A percentile compares a stretch with the other conserved stretches of the same genome.
phyloP scores from a whole-genome alignment of 495 filamentous ascomycete genomes.

The Lepraria neglecta region DNA sequence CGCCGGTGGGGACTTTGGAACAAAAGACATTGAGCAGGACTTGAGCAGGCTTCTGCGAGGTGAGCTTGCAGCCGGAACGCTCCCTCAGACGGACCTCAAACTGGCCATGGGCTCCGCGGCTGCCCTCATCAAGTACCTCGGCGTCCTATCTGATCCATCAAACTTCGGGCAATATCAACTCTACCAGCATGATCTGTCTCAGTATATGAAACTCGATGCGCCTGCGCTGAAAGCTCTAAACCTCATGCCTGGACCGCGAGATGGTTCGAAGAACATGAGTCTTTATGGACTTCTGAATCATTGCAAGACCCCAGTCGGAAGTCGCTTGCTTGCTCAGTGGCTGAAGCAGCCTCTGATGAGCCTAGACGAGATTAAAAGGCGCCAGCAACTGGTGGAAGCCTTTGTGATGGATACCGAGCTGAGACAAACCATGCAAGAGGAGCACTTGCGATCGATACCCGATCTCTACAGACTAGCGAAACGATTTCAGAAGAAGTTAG shows the following conservation, averaged over 20 bases:
- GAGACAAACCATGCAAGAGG: constrained; percentile 95
- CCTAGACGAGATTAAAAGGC: constrained; percentile 77
- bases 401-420: constrained; percentile 92
- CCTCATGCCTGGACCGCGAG: constrained; percentile 90
- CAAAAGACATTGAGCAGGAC: constrained; percentile 94
- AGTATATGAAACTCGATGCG: constrained; percentile 98
- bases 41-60: constrained; percentile 78
- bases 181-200: constrained; percentile 93
- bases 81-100: constrained; percentile 91
- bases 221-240: constrained; percentile 91
- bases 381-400: constrained; percentile 91
- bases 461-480: constrained; percentile 92
- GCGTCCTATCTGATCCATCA: constrained; percentile 77
- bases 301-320: constrained; percentile 93
- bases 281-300: constrained; percentile 91
- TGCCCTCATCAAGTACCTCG: constrained; percentile 92
- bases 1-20: constrained; percentile 69
- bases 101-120: constrained; percentile 94
- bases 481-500: constrained; percentile 84
- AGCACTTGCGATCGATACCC: constrained; percentile 87
- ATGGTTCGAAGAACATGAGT: constrained; percentile 97
- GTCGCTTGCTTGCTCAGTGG: constrained; percentile 89
- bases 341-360: constrained; percentile 97
- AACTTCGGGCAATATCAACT: constrained; percentile 97
- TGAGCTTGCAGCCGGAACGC: constrained; percentile 65